Conservation (phyloP, 2,329 filamentous ascomycete genomes). For the Epichloe gansuensis region DNA sequence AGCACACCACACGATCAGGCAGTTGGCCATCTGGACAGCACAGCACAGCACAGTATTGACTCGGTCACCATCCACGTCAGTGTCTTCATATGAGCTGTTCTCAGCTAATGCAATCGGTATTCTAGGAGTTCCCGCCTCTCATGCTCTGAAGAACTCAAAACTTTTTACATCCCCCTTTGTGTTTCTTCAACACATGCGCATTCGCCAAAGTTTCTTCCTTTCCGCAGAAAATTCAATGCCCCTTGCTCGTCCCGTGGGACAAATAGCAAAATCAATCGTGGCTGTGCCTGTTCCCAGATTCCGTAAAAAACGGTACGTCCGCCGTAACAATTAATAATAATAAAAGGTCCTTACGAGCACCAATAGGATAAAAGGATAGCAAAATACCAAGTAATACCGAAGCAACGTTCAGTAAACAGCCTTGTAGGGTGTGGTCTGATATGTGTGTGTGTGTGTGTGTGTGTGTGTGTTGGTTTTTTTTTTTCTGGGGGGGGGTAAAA, state of each 20-base stretch:
- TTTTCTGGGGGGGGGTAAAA: not conserved
- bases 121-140: not conserved
- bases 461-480: too few relatives aligned
- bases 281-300: not conserved
- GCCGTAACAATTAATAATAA: too few relatives aligned
- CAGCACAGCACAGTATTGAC: not conserved
- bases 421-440: not conserved
- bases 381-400: not conserved
- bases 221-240: not conserved
- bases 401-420: not conserved
- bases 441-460: too few relatives aligned
- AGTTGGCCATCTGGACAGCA: not conserved
- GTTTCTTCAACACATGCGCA: not conserved
- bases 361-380: not conserved
- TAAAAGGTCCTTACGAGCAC: not conserved
- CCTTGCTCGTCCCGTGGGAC: not conserved
- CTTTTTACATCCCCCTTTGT: not conserved
- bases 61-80: not conserved
- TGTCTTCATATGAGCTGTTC: not conserved
- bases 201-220: not conserved
- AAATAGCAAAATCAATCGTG: not conserved
- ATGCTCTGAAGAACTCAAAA: not conserved
- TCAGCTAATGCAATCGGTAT: constrained; percentile 1
- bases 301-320: too few relatives aligned
- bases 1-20: not conserved